phyloP scores from a whole-genome alignment of 495 filamentous ascomycete genomes.

The Aspergillus indologenus region DNA sequence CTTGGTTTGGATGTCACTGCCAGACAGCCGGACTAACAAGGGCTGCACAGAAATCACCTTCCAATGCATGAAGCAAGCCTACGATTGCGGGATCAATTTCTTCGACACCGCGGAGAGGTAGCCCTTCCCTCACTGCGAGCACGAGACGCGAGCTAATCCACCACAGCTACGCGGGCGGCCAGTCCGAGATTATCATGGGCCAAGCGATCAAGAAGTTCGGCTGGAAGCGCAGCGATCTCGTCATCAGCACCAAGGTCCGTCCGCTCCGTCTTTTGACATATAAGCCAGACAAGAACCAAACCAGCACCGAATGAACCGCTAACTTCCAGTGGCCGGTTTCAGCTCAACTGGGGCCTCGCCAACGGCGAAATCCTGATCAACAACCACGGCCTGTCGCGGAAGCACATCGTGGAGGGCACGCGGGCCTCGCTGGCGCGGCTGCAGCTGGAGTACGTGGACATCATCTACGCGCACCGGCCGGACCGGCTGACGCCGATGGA shows the following conservation, averaged over 20 bases:
- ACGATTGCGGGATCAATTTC: constrained; percentile 74
- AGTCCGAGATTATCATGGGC: constrained; percentile 74
- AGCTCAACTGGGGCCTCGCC: constrained; percentile 67
- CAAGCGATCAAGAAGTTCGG: constrained; percentile 56
- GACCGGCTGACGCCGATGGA: constrained; percentile 83
- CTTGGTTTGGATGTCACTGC: neutral
- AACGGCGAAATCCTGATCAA: constrained; percentile 64
- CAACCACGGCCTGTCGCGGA: constrained; percentile 74
- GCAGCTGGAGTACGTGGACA: constrained; percentile 67
- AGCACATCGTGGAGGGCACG: constrained; percentile 76
- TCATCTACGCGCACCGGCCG: constrained; percentile 82
- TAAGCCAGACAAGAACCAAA: too few species aligned
- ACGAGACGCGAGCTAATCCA: neutral
- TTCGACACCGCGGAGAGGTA: constrained; percentile 54
- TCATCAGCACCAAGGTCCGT: constrained; percentile 77
- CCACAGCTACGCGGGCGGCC: constrained; percentile 56
- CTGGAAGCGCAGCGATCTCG: constrained; percentile 77
- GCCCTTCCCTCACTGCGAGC: constrained; percentile 12
- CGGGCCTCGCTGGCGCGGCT: constrained; percentile 65
- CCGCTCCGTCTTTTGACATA: too few species aligned
- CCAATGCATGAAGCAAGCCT: constrained; percentile 71
- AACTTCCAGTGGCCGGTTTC: too few species aligned
- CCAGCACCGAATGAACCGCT: too few species aligned
- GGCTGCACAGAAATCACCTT: constrained; percentile 54
- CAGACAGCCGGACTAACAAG: neutral